These are phyloP conservation scores for Neonectria punicea DNA, from an alignment of 2,329 filamentous ascomycete species.

Conservation along the genomic window DNA sequence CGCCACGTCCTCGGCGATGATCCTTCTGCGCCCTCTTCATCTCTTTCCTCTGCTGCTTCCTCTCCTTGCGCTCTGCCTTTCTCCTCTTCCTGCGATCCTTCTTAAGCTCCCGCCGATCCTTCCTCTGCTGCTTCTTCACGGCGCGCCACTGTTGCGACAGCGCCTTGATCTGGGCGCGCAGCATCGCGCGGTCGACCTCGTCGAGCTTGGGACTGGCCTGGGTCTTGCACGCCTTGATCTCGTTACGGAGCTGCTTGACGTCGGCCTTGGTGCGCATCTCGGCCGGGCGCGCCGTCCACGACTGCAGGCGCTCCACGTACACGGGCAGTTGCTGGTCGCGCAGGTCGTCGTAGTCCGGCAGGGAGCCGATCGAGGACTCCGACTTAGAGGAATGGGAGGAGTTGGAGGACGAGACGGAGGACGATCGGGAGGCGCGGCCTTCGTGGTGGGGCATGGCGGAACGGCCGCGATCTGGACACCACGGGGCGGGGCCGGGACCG, in stretches of 20 bases:
- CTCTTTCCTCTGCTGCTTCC: conserved; percentile 46
- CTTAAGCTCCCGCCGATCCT: conserved; percentile 45
- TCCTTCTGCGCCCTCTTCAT: conserved; percentile 45
- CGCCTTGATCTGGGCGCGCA: conserved; percentile 57
- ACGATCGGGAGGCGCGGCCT: conserved; percentile 45
- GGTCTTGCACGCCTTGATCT: conserved; percentile 55
- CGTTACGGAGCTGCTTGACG: conserved; percentile 53
- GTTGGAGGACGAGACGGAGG: conserved; percentile 48
- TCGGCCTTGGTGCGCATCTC: conserved; percentile 59
- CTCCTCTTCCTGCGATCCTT: conserved; percentile 43
- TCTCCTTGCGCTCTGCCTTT: conserved; percentile 48
- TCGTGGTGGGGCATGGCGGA: conserved; percentile 23
- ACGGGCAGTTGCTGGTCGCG: conserved; percentile 59
- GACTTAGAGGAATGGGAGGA: conserved; percentile 52
- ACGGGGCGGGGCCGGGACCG: conserved; percentile 21
- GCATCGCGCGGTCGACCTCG: conserved; percentile 43
- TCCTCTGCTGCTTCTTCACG: conserved; percentile 47
- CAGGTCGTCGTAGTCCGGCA: conserved; percentile 64
- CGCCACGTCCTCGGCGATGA: conserved; percentile 37
- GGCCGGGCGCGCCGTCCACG: conserved; percentile 63
- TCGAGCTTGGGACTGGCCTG: neutral
- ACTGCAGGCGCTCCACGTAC: conserved; percentile 55
- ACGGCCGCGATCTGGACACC: conserved; percentile 26
- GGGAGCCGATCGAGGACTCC: conserved; percentile 60
- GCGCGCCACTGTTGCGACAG: conserved; percentile 56